Percentiles rank a stretch among this genome's conserved stretches.
phyloP scores from a whole-genome alignment of 768 basidiomycete genomes.

The Ramaria sp. region DNA sequence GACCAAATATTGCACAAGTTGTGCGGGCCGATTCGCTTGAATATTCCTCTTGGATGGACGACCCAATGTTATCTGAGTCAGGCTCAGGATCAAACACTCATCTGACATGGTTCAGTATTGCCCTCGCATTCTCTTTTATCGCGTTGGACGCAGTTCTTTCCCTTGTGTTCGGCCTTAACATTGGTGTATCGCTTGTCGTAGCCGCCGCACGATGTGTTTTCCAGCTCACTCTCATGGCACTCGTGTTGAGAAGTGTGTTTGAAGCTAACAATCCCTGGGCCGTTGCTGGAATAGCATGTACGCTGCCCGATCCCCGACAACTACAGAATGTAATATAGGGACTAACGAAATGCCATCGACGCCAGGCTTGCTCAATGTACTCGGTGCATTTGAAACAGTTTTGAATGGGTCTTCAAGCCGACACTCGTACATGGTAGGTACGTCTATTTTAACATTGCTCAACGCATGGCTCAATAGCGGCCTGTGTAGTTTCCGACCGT shows the following conservation, averaged over 20 bases:
- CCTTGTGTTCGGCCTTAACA: constrained; percentile 49
- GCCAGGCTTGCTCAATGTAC: constrained; percentile 55
- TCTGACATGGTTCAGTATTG: constrained; percentile 67
- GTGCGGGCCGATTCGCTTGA: too few relatives aligned
- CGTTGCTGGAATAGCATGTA: constrained; percentile 64
- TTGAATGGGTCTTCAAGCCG: constrained; percentile 70
- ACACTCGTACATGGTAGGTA: constrained; percentile 59
- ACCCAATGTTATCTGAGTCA: background rate
- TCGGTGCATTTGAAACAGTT: constrained; percentile 73
- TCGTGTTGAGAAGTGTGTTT: constrained; percentile 64
- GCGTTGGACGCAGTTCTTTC: constrained; percentile 62
- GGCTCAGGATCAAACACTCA: constrained; percentile 14
- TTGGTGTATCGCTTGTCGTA: constrained; percentile 56
- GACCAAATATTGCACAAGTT: too few relatives aligned
- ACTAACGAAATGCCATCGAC: background rate
- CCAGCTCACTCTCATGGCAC: constrained; percentile 67
- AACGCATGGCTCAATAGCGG: background rate
- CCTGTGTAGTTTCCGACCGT: constrained; percentile 51
- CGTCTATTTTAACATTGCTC: constrained; percentile 19
- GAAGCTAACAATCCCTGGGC: constrained; percentile 64
- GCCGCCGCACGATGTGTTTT: constrained; percentile 66
- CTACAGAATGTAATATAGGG: background rate
- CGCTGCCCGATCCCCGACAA: constrained; percentile 20
- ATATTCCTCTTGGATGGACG: constrained; percentile 20
- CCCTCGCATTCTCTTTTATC: constrained; percentile 65